These are phyloP conservation scores for Lignosus rhinocerotis DNA, from an alignment of 1,284 basidiomycete genomes.

Conservation along the genomic window DNA sequence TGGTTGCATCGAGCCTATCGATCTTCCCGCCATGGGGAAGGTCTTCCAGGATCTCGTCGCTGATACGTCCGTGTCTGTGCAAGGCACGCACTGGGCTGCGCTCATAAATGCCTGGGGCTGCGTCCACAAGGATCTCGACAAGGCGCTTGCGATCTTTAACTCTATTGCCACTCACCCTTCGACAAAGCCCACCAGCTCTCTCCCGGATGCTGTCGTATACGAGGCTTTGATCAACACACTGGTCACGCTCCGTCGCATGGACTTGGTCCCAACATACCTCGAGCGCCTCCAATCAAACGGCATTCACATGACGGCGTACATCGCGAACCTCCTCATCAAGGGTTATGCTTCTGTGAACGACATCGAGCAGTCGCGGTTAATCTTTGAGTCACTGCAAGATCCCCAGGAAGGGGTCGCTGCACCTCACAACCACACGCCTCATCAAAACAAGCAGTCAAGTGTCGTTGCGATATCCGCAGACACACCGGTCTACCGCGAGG, in stretches of 20 bases:
- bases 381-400: constrained; percentile 91
- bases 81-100: constrained; percentile 90
- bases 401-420: constrained; percentile 87
- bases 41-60: constrained; percentile 65
- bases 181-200: constrained; percentile 32
- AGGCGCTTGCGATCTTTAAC: constrained; percentile 80
- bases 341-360: constrained; percentile 79
- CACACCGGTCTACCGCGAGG: constrained; percentile 86
- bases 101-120: constrained; percentile 92
- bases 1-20: constrained; percentile 84
- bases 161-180: constrained; percentile 62
- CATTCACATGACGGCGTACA: constrained; percentile 93
- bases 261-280: constrained; percentile 76
- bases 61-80: constrained; percentile 58
- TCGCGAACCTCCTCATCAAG: constrained; percentile 91
- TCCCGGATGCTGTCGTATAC: constrained; percentile 86
- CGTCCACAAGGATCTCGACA: constrained; percentile 75
- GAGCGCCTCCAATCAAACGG: constrained; percentile 62
- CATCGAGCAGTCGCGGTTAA: constrained; percentile 66
- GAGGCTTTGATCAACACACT: constrained; percentile 91
- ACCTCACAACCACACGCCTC: constrained; percentile 82
- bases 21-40: constrained; percentile 73
- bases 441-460: constrained; percentile 41
- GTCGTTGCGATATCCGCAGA: constrained; percentile 28
- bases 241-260: constrained; percentile 76